phyloP scores from a whole-genome alignment of 2,329 filamentous ascomycete species.

The Exophiala phaeomuriformis region DNA sequence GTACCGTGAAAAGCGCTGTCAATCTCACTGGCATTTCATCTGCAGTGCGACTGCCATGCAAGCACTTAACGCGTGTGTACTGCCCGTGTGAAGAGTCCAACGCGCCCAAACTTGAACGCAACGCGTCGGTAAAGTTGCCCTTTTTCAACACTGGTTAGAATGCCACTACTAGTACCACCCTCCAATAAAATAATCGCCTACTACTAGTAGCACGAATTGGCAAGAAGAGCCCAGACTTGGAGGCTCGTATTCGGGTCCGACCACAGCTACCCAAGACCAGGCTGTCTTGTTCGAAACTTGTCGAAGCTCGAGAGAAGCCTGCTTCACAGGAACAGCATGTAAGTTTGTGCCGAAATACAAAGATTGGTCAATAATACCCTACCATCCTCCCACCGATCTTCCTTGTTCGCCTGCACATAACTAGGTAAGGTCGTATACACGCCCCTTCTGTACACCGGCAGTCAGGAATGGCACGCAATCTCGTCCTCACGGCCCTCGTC shows the following conservation, averaged over 20 bases:
- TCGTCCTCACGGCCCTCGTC: not conserved
- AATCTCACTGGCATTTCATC: not conserved
- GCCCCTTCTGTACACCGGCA: not conserved
- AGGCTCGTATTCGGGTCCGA: not conserved
- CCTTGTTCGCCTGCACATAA: not conserved
- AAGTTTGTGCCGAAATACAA: no score
- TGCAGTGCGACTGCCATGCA: not conserved
- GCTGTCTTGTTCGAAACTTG: no score
- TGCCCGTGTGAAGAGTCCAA: not conserved
- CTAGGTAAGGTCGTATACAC: not conserved
- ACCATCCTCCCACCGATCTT: no score
- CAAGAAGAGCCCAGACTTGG: not conserved
- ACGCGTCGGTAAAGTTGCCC: conserved; percentile 20
- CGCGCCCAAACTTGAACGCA: conserved; percentile 4
- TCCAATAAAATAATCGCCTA: not conserved
- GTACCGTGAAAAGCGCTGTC: not conserved
- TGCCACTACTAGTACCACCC: no score
- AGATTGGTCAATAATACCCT: no score
- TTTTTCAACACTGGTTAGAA: no score
- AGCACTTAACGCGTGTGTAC: conserved; percentile 11
- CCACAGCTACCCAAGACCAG: no score
- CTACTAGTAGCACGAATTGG: no score
- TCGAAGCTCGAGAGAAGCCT: no score
- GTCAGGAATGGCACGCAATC: not conserved
- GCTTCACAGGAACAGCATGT: no score